A percentile compares a stretch with the other conserved stretches of the same genome.
Conservation (phyloP, 768 basidiomycete genomes). For the Lactarius psammicola region DNA sequence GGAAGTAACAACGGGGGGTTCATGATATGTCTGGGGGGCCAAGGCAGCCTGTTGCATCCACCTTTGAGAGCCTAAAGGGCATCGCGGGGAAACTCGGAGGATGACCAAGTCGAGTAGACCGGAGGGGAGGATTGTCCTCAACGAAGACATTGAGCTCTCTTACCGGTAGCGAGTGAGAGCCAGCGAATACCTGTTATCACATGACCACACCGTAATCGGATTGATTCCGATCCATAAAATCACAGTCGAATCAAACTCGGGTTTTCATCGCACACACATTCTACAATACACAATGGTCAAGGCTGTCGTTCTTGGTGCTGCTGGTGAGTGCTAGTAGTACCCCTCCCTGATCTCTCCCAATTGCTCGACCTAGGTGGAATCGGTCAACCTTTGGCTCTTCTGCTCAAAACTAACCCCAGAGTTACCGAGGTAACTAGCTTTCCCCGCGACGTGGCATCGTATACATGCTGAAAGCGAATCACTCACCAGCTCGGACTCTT, state of each 20-base stretch:
- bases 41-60: conserved; percentile 7
- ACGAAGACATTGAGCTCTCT: not conserved
- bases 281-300: conserved; percentile 60
- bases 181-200: not conserved
- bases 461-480: not conserved
- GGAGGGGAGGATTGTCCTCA: not conserved
- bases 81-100: not conserved
- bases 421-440: conserved; percentile 62
- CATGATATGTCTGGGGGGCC: not conserved
- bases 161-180: not conserved
- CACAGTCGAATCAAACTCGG: too few species aligned
- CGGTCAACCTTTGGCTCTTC: conserved; percentile 91
- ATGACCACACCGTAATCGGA: not conserved
- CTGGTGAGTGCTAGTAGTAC: conserved; percentile 51
- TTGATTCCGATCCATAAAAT: not conserved
- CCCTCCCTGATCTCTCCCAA: conserved; percentile 7
- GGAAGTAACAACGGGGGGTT: not conserved
- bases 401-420: conserved; percentile 82
- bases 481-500: conserved; percentile 69
- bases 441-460: not conserved
- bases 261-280: too few species aligned
- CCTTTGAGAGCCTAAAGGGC: not conserved
- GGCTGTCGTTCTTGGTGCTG: conserved; percentile 95
- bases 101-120: not conserved
- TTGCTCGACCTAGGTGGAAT: conserved; percentile 68